Evolutionary conservation across 2,329 filamentous ascomycete genomes (phyloP).

Genomic region (Davidsoniella virescens): DNA sequence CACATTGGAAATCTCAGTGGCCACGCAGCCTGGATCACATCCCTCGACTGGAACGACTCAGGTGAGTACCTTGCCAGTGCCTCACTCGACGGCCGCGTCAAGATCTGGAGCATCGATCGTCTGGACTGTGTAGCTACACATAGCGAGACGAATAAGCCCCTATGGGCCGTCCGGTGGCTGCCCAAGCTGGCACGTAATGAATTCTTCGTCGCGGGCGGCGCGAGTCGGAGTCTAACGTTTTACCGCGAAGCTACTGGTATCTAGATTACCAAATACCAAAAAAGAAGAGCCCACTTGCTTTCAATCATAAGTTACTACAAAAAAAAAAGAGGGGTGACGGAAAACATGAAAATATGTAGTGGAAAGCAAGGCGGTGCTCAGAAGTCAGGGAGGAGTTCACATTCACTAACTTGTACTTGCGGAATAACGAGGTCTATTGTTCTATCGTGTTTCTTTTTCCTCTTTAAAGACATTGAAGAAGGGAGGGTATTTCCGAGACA

Average conservation of each 20-base stretch:
- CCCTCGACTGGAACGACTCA: constrained; percentile 81
- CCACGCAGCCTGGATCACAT: constrained; percentile 76
- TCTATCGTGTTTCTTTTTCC: too few species aligned
- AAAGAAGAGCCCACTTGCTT: not conserved
- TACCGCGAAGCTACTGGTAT: constrained; percentile 69
- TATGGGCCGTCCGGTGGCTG: constrained; percentile 78
- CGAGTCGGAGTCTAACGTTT: constrained; percentile 59
- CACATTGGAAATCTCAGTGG: constrained; percentile 73
- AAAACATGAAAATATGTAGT: too few species aligned
- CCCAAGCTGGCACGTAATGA: constrained; percentile 53
- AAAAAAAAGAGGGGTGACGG: too few species aligned
- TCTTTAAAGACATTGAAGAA: too few species aligned
- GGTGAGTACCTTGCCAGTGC: constrained; percentile 84
- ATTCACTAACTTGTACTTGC: too few species aligned
- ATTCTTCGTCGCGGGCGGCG: constrained; percentile 65
- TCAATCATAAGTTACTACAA: too few species aligned
- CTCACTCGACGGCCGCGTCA: constrained; percentile 82
- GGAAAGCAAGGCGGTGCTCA: too few species aligned
- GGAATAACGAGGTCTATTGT: too few species aligned
- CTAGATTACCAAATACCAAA: constrained; percentile 20
- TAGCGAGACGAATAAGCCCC: constrained; percentile 68
- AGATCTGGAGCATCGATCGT: constrained; percentile 85
- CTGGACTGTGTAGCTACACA: constrained; percentile 81
- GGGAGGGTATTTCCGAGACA: too few species aligned
- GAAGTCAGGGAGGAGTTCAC: too few species aligned